Evolutionary conservation across 2,329 filamentous ascomycete species (phyloP).

Genomic region (Orbilia javanica): DNA sequence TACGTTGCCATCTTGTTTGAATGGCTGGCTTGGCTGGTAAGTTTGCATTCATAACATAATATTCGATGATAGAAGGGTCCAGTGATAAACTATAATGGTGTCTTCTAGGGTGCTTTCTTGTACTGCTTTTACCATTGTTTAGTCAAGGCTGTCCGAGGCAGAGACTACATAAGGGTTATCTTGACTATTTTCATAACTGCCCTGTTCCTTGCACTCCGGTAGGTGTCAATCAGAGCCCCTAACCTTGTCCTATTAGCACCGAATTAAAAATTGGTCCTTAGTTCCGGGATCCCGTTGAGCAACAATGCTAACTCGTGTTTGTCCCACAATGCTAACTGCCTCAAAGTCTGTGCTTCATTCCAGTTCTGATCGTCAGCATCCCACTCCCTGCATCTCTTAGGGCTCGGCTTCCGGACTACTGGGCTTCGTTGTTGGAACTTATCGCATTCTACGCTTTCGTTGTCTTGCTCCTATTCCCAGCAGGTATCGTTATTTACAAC

Average conservation of each 20-base stretch:
- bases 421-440: constrained; percentile 85
- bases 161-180: constrained; percentile 84
- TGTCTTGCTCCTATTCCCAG: constrained; percentile 84
- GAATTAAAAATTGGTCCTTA: too few species aligned
- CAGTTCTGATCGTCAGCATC: constrained; percentile 92
- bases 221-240: constrained; percentile 62
- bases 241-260: too few species aligned
- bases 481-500: constrained; percentile 88
- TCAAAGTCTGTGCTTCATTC: constrained; percentile 88
- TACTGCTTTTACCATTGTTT: constrained; percentile 76
- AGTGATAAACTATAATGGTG: too few species aligned
- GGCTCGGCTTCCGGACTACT: constrained; percentile 76
- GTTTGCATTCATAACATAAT: too few species aligned
- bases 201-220: constrained; percentile 82
- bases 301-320: too few species aligned
- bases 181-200: constrained; percentile 81
- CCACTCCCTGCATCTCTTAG: constrained; percentile 81
- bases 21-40: constrained; percentile 87
- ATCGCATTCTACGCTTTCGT: constrained; percentile 97
- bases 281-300: too few species aligned
- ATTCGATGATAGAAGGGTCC: too few species aligned
- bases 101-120: constrained; percentile 75
- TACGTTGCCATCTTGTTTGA: constrained; percentile 73
- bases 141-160: constrained; percentile 86
- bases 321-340: too few species aligned